Conservation (phyloP, 1,284 basidiomycete species). For the Marasmius oreades region DNA sequence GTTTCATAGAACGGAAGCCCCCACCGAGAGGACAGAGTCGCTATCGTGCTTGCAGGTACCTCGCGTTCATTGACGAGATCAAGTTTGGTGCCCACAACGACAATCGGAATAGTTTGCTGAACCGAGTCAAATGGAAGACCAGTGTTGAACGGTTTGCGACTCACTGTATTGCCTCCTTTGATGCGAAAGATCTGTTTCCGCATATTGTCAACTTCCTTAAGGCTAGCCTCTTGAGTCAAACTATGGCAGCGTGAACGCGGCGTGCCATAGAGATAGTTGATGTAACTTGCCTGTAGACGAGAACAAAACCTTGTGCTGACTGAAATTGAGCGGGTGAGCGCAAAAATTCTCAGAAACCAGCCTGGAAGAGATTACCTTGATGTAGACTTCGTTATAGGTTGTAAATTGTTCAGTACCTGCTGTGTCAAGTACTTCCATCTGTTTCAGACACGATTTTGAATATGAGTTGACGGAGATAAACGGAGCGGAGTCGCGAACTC, state of each 20-base stretch:
- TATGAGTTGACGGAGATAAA: constrained; percentile 14
- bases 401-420: constrained; percentile 88
- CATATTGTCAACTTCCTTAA: constrained; percentile 75
- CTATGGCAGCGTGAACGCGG: constrained; percentile 30
- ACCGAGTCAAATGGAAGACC: constrained; percentile 1
- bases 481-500: constrained; percentile 24
- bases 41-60: constrained; percentile 65
- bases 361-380: constrained; percentile 48
- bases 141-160: constrained; percentile 12
- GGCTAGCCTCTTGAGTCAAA: constrained; percentile 72
- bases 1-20: constrained; percentile 81
- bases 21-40: constrained; percentile 66
- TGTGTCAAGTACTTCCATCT: constrained; percentile 87
- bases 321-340: constrained; percentile 22
- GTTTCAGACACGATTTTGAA: constrained; percentile 12
- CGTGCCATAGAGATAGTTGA: neutral
- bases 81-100: constrained; percentile 86
- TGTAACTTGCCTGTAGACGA: constrained; percentile 70
- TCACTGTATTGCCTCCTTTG: constrained; percentile 64
- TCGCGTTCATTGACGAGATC: constrained; percentile 82
- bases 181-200: constrained; percentile 79
- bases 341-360: neutral
- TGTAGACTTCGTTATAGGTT: constrained; percentile 75
- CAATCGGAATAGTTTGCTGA: constrained; percentile 66
- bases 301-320: constrained; percentile 74